phyloP scores from a whole-genome alignment of 257 asterid species.

The Lycium ferocissimum region DNA sequence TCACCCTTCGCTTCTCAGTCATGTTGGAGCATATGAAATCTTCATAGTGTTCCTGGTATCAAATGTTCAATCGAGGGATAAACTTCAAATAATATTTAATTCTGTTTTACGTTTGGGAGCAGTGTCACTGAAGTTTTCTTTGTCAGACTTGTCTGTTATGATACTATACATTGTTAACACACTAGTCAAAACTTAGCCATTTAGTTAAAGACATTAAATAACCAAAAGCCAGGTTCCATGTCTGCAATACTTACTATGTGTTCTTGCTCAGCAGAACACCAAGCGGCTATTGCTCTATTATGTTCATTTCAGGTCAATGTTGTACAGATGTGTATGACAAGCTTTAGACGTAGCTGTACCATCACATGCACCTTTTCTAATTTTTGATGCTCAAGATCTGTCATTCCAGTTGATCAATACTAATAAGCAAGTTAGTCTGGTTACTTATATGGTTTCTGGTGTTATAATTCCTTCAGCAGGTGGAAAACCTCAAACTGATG shows the following conservation, averaged over 20 bases:
- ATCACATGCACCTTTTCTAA: constrained; percentile 2
- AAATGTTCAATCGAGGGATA: no score
- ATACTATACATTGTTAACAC: no score
- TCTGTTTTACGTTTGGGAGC: no score
- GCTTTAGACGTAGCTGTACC: not conserved
- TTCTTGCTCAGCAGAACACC: constrained; percentile 1
- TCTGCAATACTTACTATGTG: not conserved
- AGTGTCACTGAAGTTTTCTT: no score
- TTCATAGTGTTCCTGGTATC: no score
- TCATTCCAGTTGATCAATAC: constrained; percentile 15
- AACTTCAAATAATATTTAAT: no score
- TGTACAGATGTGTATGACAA: not conserved
- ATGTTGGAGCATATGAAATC: no score
- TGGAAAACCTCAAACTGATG: constrained; percentile 58
- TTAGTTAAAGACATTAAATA: not conserved
- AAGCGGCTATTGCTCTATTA: not conserved
- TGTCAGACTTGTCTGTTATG: no score
- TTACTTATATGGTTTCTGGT: constrained; percentile 52
- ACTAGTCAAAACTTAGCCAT: no score
- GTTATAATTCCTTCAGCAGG: constrained; percentile 48
- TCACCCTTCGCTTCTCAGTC: no score
- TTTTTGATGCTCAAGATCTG: constrained; percentile 30
- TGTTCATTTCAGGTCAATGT: constrained; percentile 15
- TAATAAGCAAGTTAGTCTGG: constrained; percentile 27
- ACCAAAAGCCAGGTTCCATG: not conserved